Percentiles rank a stretch among this genome's conserved stretches.
These are phyloP conservation scores for Craspedostauros australis DNA, from an alignment of 108 stramenopile species.

Conservation along the genomic window DNA sequence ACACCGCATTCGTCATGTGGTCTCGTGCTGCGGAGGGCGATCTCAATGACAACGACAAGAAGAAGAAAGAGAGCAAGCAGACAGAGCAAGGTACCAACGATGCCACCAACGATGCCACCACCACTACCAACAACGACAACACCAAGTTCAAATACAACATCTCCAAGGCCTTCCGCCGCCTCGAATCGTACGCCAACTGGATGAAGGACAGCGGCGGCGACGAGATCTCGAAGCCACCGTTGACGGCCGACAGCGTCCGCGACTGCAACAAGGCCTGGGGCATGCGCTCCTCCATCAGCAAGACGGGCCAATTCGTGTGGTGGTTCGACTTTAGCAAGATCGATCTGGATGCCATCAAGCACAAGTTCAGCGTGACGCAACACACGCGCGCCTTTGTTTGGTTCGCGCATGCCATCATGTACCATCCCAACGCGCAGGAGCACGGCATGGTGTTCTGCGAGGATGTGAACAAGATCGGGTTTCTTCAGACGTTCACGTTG, in stretches of 20 bases:
- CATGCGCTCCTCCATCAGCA: constrained; percentile 35
- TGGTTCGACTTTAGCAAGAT: constrained; percentile 54
- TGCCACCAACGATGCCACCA: constrained; percentile 27
- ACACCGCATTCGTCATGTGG: constrained; percentile 41
- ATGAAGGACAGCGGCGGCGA: constrained; percentile 52
- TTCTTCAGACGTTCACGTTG: constrained; percentile 51
- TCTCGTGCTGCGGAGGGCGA: no score
- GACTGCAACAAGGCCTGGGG: constrained; percentile 30
- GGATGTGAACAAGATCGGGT: constrained; percentile 37
- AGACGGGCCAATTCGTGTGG: constrained; percentile 46
- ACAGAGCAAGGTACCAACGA: constrained; percentile 8
- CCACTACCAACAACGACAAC: background rate
- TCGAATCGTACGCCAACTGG: constrained; percentile 55
- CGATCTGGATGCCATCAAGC: constrained; percentile 28
- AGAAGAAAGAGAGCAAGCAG: background rate
- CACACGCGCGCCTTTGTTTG: constrained; percentile 34
- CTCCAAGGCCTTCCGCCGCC: constrained; percentile 58
- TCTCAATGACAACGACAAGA: constrained; percentile 28
- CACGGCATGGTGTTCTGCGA: constrained; percentile 46
- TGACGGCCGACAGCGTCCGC: constrained; percentile 37
- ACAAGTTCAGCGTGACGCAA: background rate
- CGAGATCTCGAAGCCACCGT: constrained; percentile 37
- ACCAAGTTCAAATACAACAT: constrained; percentile 35
- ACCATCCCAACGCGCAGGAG: constrained; percentile 40
- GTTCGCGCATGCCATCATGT: constrained; percentile 48